Base-by-base conservation (phyloP, 352 stramenopile genomes). In the Phytophthora uliginosa region DNA sequence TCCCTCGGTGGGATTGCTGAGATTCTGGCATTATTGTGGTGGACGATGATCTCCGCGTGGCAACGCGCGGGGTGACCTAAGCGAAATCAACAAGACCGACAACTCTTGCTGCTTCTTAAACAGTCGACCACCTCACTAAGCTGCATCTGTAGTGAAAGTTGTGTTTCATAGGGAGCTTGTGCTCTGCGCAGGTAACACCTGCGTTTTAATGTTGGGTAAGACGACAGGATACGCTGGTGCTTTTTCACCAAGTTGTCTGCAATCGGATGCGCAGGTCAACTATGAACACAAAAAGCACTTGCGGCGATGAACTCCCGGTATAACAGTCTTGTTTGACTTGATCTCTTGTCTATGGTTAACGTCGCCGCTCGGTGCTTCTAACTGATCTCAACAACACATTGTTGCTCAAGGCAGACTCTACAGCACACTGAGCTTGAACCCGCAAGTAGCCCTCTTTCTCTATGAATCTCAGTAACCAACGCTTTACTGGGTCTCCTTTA, bases 1-100 rank as follows among this genome's bases (percentile, higher is more conserved):
- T 81, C 66, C 81, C 67, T 82, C 64, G 79, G 77, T 73, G 77
- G 79, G 79, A 77, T 85, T 84, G 81, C 77, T 84, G 75, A 86
- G 74, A 83, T 73, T 85, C 79, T 91, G 83, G 83, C 82, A 83
- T 80, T 82, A 85, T 78, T 76, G 74, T 81, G 74, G 78, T 82
- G 69, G 72, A 36, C 57, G 63, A 80, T 73, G 63, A 72, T 71
- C 62, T 22, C 20, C 24, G 42, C 68, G 73, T 68, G 53, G 52
- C 40, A 73, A 73, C 65, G 51, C 55, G 54, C 24, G 53, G 70
- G 62, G 62, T 73, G 65, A 71, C 45, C 34, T 73, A 78, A 76
- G 70, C 65, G 59, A 78, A 76, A 76, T 78, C 48, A 78, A 81
- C 74, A 81, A 78, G 74, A 81, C 47, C 9, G 69, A 75, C 56